These are phyloP conservation scores for Emmonsiellopsis sp. DNA, from an alignment of 2,329 filamentous ascomycete species.

Conservation along the genomic window DNA sequence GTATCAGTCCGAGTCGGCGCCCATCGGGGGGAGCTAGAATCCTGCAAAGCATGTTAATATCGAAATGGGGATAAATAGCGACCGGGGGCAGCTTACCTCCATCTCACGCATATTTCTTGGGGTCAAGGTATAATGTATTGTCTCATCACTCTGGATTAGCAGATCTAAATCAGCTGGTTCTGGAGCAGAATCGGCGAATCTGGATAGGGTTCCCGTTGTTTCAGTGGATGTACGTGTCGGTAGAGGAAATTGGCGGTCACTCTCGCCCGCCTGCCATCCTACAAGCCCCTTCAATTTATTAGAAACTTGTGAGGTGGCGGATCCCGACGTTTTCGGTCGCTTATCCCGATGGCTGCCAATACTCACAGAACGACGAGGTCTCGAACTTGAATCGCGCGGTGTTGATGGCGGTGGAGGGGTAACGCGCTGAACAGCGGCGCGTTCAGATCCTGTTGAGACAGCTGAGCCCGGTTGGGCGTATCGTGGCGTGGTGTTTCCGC, in stretches of 20 bases:
- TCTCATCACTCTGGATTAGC: conserved; percentile 71
- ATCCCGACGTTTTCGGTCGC: conserved; percentile 31
- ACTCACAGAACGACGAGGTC: conserved; percentile 30
- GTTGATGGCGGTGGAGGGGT: conserved; percentile 21
- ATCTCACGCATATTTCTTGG: conserved; percentile 70
- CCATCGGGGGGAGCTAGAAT: conserved; percentile 26
- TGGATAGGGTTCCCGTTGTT: conserved; percentile 17
- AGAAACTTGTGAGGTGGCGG: conserved; percentile 30
- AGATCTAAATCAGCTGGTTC: conserved; percentile 65
- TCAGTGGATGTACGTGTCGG: conserved; percentile 28
- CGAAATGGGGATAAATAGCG: conserved; percentile 1
- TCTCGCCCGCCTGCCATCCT: conserved; percentile 20
- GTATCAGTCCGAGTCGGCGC: conserved; percentile 24
- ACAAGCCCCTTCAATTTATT: conserved; percentile 36
- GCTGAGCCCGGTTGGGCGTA: conserved; percentile 13
- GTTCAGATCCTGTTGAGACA: conserved; percentile 21
- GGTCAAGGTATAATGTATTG: conserved; percentile 72
- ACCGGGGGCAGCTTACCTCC: conserved; percentile 45
- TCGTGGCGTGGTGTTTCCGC: conserved; percentile 16
- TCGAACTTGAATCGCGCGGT: conserved; percentile 18
- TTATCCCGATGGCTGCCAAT: conserved; percentile 28
- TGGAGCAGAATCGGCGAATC: background rate
- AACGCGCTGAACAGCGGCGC: conserved; percentile 33
- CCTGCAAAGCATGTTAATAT: conserved; percentile 10
- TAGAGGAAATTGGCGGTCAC: conserved; percentile 13